phyloP scores from a whole-genome alignment of 768 basidiomycete genomes.

The Xerocomus spinulosus region DNA sequence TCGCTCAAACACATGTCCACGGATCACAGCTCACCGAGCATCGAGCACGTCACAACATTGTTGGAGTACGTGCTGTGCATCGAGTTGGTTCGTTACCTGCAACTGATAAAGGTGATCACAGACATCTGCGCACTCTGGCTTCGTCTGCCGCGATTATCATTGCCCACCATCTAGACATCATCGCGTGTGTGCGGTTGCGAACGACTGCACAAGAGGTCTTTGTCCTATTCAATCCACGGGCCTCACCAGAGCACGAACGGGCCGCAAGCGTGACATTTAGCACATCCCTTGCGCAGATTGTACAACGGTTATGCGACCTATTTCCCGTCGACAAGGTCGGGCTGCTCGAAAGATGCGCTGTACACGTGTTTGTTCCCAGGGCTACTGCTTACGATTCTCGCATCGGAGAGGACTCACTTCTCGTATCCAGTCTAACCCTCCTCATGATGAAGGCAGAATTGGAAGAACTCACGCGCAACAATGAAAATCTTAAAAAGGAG shows the following conservation, averaged over 20 bases:
- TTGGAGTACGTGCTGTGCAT: slow-evolving; percentile 15
- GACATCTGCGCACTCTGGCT: slow-evolving; percentile 13
- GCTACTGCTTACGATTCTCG: slow-evolving; percentile 11
- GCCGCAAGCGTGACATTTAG: slow-evolving; percentile 54
- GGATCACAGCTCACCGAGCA: slow-evolving; percentile 33
- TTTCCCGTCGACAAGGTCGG: slow-evolving; percentile 45
- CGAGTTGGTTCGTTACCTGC: not conserved
- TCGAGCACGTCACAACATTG: slow-evolving; percentile 28
- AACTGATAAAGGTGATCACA: slow-evolving; percentile 14
- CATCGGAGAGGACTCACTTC: slow-evolving; percentile 30
- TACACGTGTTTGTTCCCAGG: slow-evolving; percentile 47
- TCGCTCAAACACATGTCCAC: slow-evolving; percentile 35
- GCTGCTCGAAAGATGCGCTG: slow-evolving; percentile 50
- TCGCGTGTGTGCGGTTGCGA: slow-evolving; percentile 41
- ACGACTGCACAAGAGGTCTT: slow-evolving; percentile 35
- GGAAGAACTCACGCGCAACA: slow-evolving; percentile 33
- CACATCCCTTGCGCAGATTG: slow-evolving; percentile 37
- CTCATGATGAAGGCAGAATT: slow-evolving; percentile 40
- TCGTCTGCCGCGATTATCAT: slow-evolving; percentile 40
- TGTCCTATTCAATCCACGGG: slow-evolving; percentile 59
- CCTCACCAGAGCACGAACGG: slow-evolving; percentile 42
- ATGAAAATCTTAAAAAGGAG: slow-evolving; percentile 17
- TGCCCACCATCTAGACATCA: slow-evolving; percentile 57
- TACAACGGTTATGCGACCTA: slow-evolving; percentile 39
- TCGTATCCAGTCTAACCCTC: slow-evolving; percentile 47